A percentile compares a stretch with the other conserved stretches of the same genome.
These are phyloP conservation scores for Crithidia fasciculata DNA, from an alignment of 208 protist species.

Conservation along the genomic window DNA sequence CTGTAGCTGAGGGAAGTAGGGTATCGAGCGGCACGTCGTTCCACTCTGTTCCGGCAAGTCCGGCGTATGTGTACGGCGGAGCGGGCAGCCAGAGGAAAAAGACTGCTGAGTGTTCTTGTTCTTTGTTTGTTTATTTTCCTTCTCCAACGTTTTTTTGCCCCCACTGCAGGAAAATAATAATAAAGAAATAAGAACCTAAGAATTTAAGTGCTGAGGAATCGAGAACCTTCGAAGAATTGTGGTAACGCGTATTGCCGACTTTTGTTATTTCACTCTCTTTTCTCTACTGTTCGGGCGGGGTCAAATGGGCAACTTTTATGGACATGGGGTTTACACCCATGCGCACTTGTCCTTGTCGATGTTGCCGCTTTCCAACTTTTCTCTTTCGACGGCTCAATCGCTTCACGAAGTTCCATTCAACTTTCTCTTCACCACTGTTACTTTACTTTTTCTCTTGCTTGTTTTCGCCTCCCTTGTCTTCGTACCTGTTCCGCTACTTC, in stretches of 20 bases:
- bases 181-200: not conserved
- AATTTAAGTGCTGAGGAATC: not conserved
- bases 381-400: slow-evolving; percentile 7
- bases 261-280: not conserved
- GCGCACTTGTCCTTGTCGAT: slow-evolving; percentile 7
- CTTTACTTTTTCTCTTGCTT: not conserved
- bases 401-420: slow-evolving; percentile 11
- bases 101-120: not conserved
- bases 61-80: too few relatives aligned
- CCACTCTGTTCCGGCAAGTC: too few relatives aligned
- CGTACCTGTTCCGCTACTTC: not conserved
- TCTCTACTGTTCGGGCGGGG: not conserved
- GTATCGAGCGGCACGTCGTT: too few relatives aligned
- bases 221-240: slow-evolving; percentile 8
- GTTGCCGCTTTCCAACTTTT: slow-evolving; percentile 19
- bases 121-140: slow-evolving; percentile 5
- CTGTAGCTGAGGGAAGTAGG: too few relatives aligned
- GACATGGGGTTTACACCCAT: not conserved
- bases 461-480: not conserved
- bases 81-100: too few relatives aligned
- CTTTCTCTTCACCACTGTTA: not conserved
- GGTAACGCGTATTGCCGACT: not conserved
- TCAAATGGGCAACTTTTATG: not conserved
- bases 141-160: not conserved
- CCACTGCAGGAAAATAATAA: not conserved